These are phyloP conservation scores for Thymus quinquecostatus DNA, from an alignment of 257 asterid genomes.

Conservation along the genomic window DNA sequence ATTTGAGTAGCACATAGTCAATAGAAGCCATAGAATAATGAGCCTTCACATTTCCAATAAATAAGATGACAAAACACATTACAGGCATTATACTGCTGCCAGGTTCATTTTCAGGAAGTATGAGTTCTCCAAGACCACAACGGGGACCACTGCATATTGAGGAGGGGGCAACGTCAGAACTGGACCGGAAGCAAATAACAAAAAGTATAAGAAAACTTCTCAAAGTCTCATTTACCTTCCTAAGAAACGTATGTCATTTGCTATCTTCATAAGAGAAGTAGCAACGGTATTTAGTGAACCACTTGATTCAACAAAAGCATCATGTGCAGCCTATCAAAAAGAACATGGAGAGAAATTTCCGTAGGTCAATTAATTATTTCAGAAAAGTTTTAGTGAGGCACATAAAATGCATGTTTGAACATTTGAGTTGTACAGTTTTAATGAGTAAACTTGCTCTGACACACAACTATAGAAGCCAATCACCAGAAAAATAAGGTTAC, in stretches of 20 bases:
- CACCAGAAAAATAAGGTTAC: slow-evolving; percentile 24
- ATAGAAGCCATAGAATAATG: slow-evolving; percentile 12
- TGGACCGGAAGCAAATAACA: slow-evolving; percentile 19
- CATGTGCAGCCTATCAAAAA: slow-evolving; percentile 89
- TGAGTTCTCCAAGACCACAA: slow-evolving; percentile 96
- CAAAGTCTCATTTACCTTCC: slow-evolving; percentile 69
- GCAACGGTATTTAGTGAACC: slow-evolving; percentile 95
- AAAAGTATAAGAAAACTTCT: slow-evolving; percentile 25
- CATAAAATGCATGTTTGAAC: not conserved
- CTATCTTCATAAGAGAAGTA: slow-evolving; percentile 93
- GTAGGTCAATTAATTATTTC: not conserved
- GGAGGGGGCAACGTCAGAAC: slow-evolving; percentile 33
- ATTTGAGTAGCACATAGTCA: slow-evolving; percentile 19
- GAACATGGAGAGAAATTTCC: slow-evolving; percentile 8
- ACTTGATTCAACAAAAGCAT: slow-evolving; percentile 93
- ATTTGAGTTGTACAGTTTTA: slow-evolving; percentile 9
- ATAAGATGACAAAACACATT: slow-evolving; percentile 34
- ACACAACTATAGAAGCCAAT: slow-evolving; percentile 9
- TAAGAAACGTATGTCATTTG: slow-evolving; percentile 89
- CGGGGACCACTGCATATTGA: slow-evolving; percentile 86
- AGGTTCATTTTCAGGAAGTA: slow-evolving; percentile 99
- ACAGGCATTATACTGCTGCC: slow-evolving; percentile 99
- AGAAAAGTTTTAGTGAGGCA: not conserved
- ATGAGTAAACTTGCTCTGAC: not conserved
- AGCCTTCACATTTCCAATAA: slow-evolving; percentile 18